Percentiles rank a stretch among this genome's conserved stretches.
Evolutionary conservation across 768 basidiomycete species (phyloP).

Genomic region (Tylopilus sp.): DNA sequence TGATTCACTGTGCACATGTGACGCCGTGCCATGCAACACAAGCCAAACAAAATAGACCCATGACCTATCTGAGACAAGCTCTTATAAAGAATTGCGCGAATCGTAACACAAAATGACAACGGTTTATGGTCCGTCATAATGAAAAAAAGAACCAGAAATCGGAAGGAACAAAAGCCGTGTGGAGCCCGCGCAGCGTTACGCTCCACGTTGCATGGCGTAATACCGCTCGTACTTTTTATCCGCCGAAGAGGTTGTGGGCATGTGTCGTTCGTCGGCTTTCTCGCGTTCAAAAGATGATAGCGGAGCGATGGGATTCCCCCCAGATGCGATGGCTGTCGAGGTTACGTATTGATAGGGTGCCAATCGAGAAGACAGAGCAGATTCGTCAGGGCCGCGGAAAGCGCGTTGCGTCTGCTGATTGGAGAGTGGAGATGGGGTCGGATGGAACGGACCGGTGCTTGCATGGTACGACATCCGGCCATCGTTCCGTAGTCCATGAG

Average conservation of each 20-base stretch:
- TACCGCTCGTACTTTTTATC: constrained; percentile 34
- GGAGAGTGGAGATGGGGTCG: constrained; percentile 43
- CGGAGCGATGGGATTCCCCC: constrained; percentile 23
- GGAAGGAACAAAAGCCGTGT: background rate
- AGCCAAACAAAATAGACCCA: constrained; percentile 5
- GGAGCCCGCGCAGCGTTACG: background rate
- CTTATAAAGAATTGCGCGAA: constrained; percentile 1
- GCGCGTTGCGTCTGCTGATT: constrained; percentile 29
- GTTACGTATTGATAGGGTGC: constrained; percentile 33
- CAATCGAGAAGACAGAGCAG: constrained; percentile 36
- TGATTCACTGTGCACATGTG: constrained; percentile 1
- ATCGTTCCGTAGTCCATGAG: constrained; percentile 32
- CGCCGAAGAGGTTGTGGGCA: constrained; percentile 41
- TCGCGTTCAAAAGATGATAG: constrained; percentile 54
- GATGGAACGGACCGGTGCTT: constrained; percentile 27
- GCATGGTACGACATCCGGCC: constrained; percentile 28
- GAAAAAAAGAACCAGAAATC: background rate
- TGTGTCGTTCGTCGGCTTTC: constrained; percentile 47
- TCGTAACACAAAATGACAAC: constrained; percentile 6
- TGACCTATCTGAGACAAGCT: constrained; percentile 1
- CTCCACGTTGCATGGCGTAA: constrained; percentile 24
- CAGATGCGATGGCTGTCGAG: constrained; percentile 37
- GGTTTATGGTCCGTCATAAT: background rate
- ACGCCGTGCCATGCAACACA: constrained; percentile 4
- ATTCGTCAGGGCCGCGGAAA: constrained; percentile 36